Evolutionary conservation across 2,329 filamentous ascomycete genomes (phyloP).

Genomic region (Raffaelea arxii): DNA sequence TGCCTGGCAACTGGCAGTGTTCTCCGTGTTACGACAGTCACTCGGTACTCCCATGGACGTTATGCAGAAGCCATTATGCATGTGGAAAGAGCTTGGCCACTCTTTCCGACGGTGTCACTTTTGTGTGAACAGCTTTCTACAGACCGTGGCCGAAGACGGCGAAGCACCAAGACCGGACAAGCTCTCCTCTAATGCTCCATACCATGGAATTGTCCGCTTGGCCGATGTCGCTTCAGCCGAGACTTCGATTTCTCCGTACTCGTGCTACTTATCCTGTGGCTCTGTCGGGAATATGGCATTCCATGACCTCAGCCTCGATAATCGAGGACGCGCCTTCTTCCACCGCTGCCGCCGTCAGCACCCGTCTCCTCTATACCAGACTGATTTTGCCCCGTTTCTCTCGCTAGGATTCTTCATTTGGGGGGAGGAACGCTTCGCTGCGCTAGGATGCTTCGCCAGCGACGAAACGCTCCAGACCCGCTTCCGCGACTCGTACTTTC

Average conservation of each 20-base stretch:
- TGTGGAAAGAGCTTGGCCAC: neutral
- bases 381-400: neutral
- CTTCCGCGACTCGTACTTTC: neutral
- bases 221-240: neutral
- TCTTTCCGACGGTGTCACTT: neutral
- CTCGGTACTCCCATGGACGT: neutral
- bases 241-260: neutral
- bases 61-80: neutral
- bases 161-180: too few species aligned
- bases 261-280: neutral
- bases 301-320: neutral
- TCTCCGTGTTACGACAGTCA: neutral
- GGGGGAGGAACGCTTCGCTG: neutral
- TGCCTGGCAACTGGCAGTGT: neutral
- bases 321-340: neutral
- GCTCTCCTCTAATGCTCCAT: neutral
- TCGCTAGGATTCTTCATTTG: neutral
- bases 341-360: neutral
- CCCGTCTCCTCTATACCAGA: neutral
- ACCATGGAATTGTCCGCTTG: neutral
- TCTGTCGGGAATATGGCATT: neutral
- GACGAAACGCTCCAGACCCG: neutral
- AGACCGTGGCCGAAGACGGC: neutral
- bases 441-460: neutral
- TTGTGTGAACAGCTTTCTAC: neutral